phyloP scores from a whole-genome alignment of 2,329 filamentous ascomycete species.

The Exophiala calicioides region DNA sequence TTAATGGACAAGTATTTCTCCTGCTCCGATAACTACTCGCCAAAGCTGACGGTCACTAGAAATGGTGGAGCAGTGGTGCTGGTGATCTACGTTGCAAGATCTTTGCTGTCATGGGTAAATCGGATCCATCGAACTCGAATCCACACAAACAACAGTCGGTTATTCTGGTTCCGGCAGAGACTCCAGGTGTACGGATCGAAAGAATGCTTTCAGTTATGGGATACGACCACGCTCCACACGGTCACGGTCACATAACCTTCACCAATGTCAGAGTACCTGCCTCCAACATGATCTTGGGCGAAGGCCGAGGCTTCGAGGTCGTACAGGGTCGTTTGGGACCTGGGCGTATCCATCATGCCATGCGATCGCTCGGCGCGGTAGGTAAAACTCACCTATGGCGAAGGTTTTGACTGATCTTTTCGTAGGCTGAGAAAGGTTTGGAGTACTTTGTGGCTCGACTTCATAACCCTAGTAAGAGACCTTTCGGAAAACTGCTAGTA shows the following conservation, averaged over 20 bases:
- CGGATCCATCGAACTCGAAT: slow-evolving; percentile 71
- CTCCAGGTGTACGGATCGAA: slow-evolving; percentile 83
- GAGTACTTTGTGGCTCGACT: slow-evolving; percentile 94
- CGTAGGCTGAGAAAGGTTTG: slow-evolving; percentile 73
- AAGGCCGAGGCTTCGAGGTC: slow-evolving; percentile 94
- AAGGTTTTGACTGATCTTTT: background rate
- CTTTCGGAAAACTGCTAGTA: slow-evolving; percentile 83
- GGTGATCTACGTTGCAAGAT: slow-evolving; percentile 89
- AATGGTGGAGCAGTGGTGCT: slow-evolving; percentile 99
- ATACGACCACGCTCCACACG: slow-evolving; percentile 97
- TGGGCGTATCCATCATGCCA: slow-evolving; percentile 95
- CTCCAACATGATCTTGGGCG: slow-evolving; percentile 80
- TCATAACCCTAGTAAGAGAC: slow-evolving; percentile 87
- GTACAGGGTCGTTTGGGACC: slow-evolving; percentile 96
- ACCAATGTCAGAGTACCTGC: slow-evolving; percentile 84
- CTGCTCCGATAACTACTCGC: background rate
- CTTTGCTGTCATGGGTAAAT: slow-evolving; percentile 97
- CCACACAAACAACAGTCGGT: slow-evolving; percentile 91
- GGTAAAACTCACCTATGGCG: slow-evolving; percentile 7
- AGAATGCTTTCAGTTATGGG: slow-evolving; percentile 94
- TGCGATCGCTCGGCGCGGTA: slow-evolving; percentile 84
- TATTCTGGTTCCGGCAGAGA: slow-evolving; percentile 77
- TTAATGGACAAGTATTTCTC: slow-evolving; percentile 64
- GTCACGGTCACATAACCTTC: slow-evolving; percentile 91
- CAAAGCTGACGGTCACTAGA: slow-evolving; percentile 55